Percentiles rank a stretch among this genome's conserved stretches.
These are phyloP conservation scores for Phaffia rhodozyma DNA, from an alignment of 1,284 basidiomycete species.

Conservation along the genomic window DNA sequence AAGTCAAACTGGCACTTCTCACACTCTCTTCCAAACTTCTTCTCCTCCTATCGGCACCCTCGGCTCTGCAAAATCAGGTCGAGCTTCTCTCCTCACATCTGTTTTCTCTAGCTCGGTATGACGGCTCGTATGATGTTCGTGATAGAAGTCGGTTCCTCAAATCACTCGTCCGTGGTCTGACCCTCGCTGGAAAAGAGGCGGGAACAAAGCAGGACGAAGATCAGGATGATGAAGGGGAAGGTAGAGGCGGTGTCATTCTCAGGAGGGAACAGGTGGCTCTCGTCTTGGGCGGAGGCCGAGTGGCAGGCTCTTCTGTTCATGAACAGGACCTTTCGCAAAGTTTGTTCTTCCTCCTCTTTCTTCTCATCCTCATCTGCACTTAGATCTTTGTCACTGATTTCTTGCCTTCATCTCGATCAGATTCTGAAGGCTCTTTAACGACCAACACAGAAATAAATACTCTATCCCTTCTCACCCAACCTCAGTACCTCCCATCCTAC, in stretches of 20 bases:
- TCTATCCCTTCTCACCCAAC: conserved; percentile 28
- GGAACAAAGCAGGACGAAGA: conserved; percentile 21
- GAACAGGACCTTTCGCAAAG: background rate
- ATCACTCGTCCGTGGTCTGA: conserved; percentile 50
- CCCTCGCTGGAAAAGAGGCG: conserved; percentile 19
- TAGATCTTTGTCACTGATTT: background rate
- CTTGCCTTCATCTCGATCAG: background rate
- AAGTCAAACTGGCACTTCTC: conserved; percentile 67
- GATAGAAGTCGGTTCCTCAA: conserved; percentile 70
- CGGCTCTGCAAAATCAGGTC: conserved; percentile 30
- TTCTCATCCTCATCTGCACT: background rate
- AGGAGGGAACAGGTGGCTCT: conserved; percentile 66
- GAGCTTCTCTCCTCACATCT: conserved; percentile 54
- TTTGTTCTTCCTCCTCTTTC: background rate
- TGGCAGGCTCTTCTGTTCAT: background rate
- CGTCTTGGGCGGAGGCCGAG: conserved; percentile 64
- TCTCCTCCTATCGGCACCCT: conserved; percentile 44
- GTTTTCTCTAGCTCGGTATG: conserved; percentile 74
- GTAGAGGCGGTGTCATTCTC: conserved; percentile 55
- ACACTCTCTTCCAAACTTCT: conserved; percentile 73
- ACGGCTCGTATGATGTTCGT: conserved; percentile 71
- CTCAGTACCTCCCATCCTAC: conserved; percentile 29
- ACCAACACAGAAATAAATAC: conserved; percentile 26
- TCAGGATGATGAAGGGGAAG: conserved; percentile 31
- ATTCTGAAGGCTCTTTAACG: background rate